Conservation (phyloP, 305 asterid species). For the Rubia tinctorum region DNA sequence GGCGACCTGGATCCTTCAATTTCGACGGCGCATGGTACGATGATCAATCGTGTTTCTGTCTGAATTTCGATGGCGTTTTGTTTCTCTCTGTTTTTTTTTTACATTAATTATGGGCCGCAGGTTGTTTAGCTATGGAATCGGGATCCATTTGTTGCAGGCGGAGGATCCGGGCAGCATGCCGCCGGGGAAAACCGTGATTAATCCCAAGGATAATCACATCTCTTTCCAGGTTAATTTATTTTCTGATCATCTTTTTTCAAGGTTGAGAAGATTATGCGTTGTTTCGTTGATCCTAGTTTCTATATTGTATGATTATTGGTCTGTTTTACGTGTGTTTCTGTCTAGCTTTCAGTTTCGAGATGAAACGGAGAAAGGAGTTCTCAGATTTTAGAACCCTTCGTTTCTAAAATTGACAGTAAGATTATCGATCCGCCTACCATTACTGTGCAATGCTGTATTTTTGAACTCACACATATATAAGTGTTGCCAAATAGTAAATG, state of each 20-base stretch:
- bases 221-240: constrained; percentile 71
- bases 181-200: constrained; percentile 62
- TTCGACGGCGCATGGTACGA: constrained; percentile 90
- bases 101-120: constrained; percentile 27
- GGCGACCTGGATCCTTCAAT: constrained; percentile 83
- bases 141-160: constrained; percentile 81
- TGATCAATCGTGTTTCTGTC: background rate
- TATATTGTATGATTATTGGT: background rate
- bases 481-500: background rate
- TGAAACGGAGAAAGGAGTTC: background rate
- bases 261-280: too few species aligned
- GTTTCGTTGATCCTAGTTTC: too few species aligned
- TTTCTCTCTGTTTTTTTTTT: background rate
- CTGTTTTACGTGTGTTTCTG: constrained; percentile 1
- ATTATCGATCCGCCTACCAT: background rate
- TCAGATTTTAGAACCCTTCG: background rate
- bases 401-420: constrained; percentile 3
- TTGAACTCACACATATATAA: background rate
- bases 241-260: background rate
- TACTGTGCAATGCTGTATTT: background rate
- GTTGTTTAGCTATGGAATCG: constrained; percentile 91
- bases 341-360: background rate
- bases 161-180: constrained; percentile 63
- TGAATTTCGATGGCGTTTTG: background rate
- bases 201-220: constrained; percentile 93